Base-by-base conservation (phyloP, 106 monocot genomes). In the Phalaenopsis aphrodite region DNA sequence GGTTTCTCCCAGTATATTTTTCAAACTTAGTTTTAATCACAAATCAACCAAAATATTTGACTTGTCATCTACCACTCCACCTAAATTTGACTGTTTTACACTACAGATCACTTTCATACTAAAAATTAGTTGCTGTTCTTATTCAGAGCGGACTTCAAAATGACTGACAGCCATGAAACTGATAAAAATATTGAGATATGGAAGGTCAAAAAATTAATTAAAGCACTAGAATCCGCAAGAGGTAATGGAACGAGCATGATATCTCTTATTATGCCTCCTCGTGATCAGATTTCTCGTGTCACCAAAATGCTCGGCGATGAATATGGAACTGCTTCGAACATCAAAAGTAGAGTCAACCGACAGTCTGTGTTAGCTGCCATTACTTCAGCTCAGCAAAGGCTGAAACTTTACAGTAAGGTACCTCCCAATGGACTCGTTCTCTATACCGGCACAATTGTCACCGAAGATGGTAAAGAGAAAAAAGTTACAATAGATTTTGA, bases 201-300 rank as follows among this genome's bases (percentile, higher is more conserved):
- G 82, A 82, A 82, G 49, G 49, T 82, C 17, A 82, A 82, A 64
- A 82, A 82, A 30, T 42, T 82, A 3, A 82, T 82, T 48, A 82
- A 77, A 30, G 82, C 82, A 2, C 38, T 82, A 6, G 82, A 82
- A 58, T 66, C 82, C 55, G 82, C 82, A 55, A 77, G 82, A 77
- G 82, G 76, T 39, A 82, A 82, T 47, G 82, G 82, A 36, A 82
- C 82, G 36, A 82, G 82, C 77, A 82, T 82, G 82, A 82, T 82
- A 17, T 82, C 82, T 55, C 77, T 82, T 11, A 82, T 82, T 16
- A 77, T 82, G 82, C 76, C 77, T 4, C 82, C 76, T 0, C 76
- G 77, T 1, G 82, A 82, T 77, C 82, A 82, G 48, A 41, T 82
- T 16, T 82, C 82, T 5, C 82, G 82, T 47, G 82, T 82, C 5